Conservation (phyloP, 257 asterid species). For the Penstemon newberryi region DNA sequence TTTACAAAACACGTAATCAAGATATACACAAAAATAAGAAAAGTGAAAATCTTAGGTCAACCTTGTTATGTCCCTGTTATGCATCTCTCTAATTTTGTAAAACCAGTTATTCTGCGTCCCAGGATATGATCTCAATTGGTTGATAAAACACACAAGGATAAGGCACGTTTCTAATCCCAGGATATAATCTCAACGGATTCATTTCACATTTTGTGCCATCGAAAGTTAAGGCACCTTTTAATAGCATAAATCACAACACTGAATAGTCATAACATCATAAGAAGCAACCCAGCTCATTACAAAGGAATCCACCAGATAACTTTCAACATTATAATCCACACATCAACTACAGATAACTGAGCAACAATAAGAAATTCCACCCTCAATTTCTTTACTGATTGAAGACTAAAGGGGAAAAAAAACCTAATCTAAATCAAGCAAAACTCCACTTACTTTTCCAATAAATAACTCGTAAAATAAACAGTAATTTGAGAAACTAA, state of each 20-base stretch:
- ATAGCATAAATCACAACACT: neutral
- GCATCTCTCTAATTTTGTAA: slow-evolving; percentile 5
- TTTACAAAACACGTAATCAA: neutral
- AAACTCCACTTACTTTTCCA: neutral
- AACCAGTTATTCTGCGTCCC: neutral
- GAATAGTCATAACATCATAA: too few relatives aligned
- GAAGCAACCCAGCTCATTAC: neutral
- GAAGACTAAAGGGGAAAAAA: neutral
- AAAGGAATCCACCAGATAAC: neutral
- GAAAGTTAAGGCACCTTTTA: too few relatives aligned
- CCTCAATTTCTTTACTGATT: neutral
- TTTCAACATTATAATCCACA: neutral
- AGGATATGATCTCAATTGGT: neutral
- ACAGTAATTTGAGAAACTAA: neutral
- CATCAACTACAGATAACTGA: slow-evolving; percentile 9
- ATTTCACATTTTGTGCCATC: neutral
- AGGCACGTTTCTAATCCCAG: neutral
- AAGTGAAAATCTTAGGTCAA: slow-evolving; percentile 4
- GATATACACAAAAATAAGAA: slow-evolving; percentile 6
- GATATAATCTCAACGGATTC: neutral
- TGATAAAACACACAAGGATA: slow-evolving; percentile 1
- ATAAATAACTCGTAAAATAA: neutral
- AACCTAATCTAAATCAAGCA: neutral
- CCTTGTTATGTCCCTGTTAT: neutral
- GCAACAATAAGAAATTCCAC: neutral